Conservation (phyloP, 768 basidiomycete genomes). For the Steccherinum ochraceum region DNA sequence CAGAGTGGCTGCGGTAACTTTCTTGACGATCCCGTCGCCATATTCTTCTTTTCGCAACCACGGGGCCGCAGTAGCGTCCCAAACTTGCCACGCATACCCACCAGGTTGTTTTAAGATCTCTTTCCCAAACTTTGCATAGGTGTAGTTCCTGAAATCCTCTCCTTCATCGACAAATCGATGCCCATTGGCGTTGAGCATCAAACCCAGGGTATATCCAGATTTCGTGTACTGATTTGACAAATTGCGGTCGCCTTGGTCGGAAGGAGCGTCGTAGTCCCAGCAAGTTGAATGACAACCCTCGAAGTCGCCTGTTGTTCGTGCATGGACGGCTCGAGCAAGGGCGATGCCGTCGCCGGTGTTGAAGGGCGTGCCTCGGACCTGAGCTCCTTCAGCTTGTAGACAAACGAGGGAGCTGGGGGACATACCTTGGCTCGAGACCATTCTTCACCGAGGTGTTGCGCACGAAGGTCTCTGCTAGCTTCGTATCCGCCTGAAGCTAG, state of each 20-base stretch:
- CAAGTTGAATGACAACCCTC: constrained; percentile 64
- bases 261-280: constrained; percentile 60
- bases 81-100: constrained; percentile 60
- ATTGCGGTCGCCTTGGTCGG: constrained; percentile 44
- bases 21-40: constrained; percentile 53
- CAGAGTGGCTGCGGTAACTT: constrained; percentile 39
- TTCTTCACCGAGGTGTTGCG: constrained; percentile 46
- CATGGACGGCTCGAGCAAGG: constrained; percentile 45
- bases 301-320: constrained; percentile 60
- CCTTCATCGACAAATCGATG: constrained; percentile 67
- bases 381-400: background rate
- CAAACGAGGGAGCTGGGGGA: background rate
- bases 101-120: constrained; percentile 54
- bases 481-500: constrained; percentile 67
- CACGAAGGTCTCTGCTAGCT: constrained; percentile 44
- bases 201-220: constrained; percentile 65
- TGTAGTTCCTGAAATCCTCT: constrained; percentile 66
- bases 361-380: constrained; percentile 69
- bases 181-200: constrained; percentile 59
- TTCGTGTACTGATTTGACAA: constrained; percentile 70
- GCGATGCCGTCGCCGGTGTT: constrained; percentile 62
- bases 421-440: constrained; percentile 55
- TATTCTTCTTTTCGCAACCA: constrained; percentile 61
- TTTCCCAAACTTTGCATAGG: constrained; percentile 63
- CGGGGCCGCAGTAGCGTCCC: constrained; percentile 40